A percentile compares a stretch with the other conserved stretches of the same genome.
phyloP scores from a whole-genome alignment of 352 stramenopile species.

The Globisporangium canariense region DNA sequence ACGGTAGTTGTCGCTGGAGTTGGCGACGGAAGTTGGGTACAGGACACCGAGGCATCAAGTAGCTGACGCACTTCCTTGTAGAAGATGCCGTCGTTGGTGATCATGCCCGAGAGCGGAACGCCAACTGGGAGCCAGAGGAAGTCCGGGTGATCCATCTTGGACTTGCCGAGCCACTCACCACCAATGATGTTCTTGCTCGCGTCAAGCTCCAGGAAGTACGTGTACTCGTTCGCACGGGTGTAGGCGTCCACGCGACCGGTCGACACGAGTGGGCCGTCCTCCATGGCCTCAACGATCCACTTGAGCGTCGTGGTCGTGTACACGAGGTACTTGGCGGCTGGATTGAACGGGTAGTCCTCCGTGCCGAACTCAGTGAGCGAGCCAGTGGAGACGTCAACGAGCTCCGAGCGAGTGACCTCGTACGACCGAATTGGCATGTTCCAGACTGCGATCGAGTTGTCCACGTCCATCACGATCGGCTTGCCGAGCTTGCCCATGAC shows the following conservation, averaged over 20 bases:
- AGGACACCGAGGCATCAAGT: slow-evolving; percentile 1
- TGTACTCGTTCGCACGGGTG: slow-evolving; percentile 11
- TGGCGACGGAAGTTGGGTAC: slow-evolving; percentile 9
- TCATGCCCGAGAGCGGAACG: neutral
- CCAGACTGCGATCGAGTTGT: slow-evolving; percentile 28
- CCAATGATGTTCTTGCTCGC: slow-evolving; percentile 15
- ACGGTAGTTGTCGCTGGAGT: slow-evolving; percentile 11
- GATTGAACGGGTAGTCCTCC: slow-evolving; percentile 48
- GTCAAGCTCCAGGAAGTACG: slow-evolving; percentile 19
- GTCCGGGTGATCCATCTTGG: slow-evolving; percentile 15
- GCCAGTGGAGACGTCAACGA: slow-evolving; percentile 21
- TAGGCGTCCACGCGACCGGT: slow-evolving; percentile 7
- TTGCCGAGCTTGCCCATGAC: slow-evolving; percentile 34
- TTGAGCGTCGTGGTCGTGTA: slow-evolving; percentile 38
- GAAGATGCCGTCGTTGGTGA: slow-evolving; percentile 13
- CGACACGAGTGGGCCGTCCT: slow-evolving; percentile 8
- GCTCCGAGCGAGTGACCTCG: slow-evolving; percentile 20
- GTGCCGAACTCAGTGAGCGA: slow-evolving; percentile 39
- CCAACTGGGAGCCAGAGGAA: slow-evolving; percentile 19
- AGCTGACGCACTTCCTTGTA: slow-evolving; percentile 18
- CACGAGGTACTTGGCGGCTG: slow-evolving; percentile 31
- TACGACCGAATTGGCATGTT: slow-evolving; percentile 59
- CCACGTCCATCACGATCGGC: slow-evolving; percentile 42
- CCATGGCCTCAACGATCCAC: slow-evolving; percentile 32
- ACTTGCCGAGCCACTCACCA: slow-evolving; percentile 12